Evolutionary conservation across 2,329 filamentous ascomycete genomes (phyloP).

Genomic region (Trichophyton verrucosum): DNA sequence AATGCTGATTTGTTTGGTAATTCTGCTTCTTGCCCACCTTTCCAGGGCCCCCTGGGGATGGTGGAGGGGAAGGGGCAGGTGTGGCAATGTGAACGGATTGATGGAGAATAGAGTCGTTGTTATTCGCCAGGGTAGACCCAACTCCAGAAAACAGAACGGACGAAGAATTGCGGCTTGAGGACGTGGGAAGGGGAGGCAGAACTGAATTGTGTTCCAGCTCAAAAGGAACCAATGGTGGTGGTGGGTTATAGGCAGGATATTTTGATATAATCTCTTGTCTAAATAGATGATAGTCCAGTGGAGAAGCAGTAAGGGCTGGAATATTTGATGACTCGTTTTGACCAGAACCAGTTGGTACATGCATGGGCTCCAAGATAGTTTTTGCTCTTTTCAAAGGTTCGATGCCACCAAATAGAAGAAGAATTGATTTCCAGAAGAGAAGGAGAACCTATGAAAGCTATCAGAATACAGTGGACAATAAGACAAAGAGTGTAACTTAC

Average conservation of each 20-base stretch:
- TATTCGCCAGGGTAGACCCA: slow-evolving; percentile 35
- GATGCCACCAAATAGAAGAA: slow-evolving; percentile 73
- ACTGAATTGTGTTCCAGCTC: slow-evolving; percentile 87
- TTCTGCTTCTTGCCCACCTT: slow-evolving; percentile 98
- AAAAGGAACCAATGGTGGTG: slow-evolving; percentile 66
- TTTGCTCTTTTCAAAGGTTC: slow-evolving; percentile 63
- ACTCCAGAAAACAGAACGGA: slow-evolving; percentile 50
- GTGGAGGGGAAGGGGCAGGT: slow-evolving; percentile 86
- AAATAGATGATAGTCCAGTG: slow-evolving; percentile 90
- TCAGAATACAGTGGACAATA: neutral
- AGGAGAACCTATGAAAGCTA: slow-evolving; percentile 51
- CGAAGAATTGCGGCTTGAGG: slow-evolving; percentile 50
- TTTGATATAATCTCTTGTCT: slow-evolving; percentile 95
- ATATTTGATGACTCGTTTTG: slow-evolving; percentile 49
- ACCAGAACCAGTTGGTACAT: slow-evolving; percentile 37
- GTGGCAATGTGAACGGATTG: slow-evolving; percentile 98
- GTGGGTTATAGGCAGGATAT: slow-evolving; percentile 91
- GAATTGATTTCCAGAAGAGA: slow-evolving; percentile 80
- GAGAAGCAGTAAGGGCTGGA: slow-evolving; percentile 80
- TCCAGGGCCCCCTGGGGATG: slow-evolving; percentile 73
- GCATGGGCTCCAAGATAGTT: slow-evolving; percentile 45
- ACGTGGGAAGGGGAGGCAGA: slow-evolving; percentile 65
- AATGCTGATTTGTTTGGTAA: slow-evolving; percentile 98
- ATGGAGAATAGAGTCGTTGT: slow-evolving; percentile 64
- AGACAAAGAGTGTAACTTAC: slow-evolving; percentile 31